A percentile compares a stretch with the other conserved stretches of the same genome.
These are phyloP conservation scores for Beta vulgaris DNA, from an alignment of 148 eudicot genomes.

Conservation along the genomic window DNA sequence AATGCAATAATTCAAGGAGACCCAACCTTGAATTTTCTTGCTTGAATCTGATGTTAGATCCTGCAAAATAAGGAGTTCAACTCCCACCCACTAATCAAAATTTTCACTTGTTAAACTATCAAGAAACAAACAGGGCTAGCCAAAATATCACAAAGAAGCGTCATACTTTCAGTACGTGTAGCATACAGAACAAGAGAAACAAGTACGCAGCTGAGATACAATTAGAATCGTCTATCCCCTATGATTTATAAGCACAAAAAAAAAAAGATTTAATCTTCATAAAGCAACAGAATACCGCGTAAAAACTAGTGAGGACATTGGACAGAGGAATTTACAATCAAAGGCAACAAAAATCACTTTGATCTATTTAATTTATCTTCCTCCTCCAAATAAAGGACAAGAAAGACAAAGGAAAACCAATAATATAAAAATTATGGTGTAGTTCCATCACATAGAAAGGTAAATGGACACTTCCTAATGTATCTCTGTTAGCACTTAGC, in stretches of 20 bases:
- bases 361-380: slow-evolving; percentile 32
- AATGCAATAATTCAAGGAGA: not conserved
- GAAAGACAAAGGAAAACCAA: slow-evolving; percentile 31
- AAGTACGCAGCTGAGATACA: not conserved
- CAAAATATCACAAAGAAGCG: slow-evolving; percentile 15
- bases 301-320: slow-evolving; percentile 4
- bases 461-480: slow-evolving; percentile 39
- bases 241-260: slow-evolving; percentile 7
- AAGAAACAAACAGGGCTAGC: not conserved
- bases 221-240: not conserved
- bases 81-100: not conserved
- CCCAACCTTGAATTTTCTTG: slow-evolving; percentile 1
- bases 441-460: slow-evolving; percentile 36
- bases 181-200: not conserved
- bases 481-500: slow-evolving; percentile 44
- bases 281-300: slow-evolving; percentile 9
- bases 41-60: slow-evolving; percentile 8
- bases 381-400: slow-evolving; percentile 24
- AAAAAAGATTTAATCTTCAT: not conserved
- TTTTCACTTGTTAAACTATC: slow-evolving; percentile 3
- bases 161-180: not conserved
- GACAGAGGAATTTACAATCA: slow-evolving; percentile 31
- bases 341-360: slow-evolving; percentile 31
- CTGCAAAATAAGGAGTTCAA: slow-evolving; percentile 7
- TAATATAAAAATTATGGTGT: slow-evolving; percentile 34